Conservation (phyloP, 2,329 filamentous ascomycete species). For the Epichloe sp. region DNA sequence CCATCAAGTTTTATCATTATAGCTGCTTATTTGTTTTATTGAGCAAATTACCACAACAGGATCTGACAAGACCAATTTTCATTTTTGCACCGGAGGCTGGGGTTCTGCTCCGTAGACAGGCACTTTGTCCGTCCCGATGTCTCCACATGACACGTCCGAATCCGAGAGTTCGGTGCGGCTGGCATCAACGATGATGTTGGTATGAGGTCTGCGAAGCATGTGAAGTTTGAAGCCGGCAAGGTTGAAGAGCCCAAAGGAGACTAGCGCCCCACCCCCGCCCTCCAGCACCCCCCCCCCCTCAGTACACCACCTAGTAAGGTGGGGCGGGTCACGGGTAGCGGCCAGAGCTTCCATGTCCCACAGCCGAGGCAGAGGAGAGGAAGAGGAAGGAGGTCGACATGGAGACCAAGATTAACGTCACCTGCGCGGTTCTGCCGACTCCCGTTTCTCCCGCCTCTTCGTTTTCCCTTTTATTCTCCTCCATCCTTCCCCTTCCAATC, state of each 20-base stretch:
- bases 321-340: background rate
- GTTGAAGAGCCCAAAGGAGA: constrained; percentile 7
- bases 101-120: too few relatives aligned
- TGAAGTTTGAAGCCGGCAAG: constrained; percentile 11
- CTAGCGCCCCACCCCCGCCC: constrained; percentile 4
- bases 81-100: too few relatives aligned
- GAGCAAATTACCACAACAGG: background rate
- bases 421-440: background rate
- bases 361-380: constrained; percentile 9
- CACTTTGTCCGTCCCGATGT: background rate
- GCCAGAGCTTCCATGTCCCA: constrained; percentile 1
- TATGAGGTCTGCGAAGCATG: constrained; percentile 11
- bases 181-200: too few relatives aligned
- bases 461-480: constrained; percentile 2
- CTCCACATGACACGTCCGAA: constrained; percentile 9
- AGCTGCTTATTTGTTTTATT: too few relatives aligned
- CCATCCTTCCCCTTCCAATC: constrained; percentile 2
- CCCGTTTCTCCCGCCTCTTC: background rate
- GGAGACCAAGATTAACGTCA: background rate
- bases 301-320: constrained; percentile 5
- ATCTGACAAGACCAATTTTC: too few relatives aligned
- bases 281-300: constrained; percentile 12
- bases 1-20: too few relatives aligned
- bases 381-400: too few relatives aligned
- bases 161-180: too few relatives aligned